Evolutionary conservation across 2,329 filamentous ascomycete species (phyloP).

Genomic region (Fusarium multiceps): DNA sequence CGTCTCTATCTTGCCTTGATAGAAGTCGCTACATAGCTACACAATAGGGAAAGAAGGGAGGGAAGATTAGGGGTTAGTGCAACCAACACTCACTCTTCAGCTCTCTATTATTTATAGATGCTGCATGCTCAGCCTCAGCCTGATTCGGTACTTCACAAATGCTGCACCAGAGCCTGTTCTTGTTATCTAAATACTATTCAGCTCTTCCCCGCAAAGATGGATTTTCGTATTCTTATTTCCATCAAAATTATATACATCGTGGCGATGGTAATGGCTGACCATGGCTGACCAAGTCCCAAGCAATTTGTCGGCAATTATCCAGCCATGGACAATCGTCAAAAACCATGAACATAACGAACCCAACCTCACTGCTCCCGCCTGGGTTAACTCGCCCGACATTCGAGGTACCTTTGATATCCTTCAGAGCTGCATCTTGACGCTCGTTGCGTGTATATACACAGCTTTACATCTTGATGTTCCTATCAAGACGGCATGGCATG

Average conservation of each 20-base stretch:
- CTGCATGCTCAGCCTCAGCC: constrained; percentile 4
- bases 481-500: constrained; percentile 3
- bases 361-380: background rate
- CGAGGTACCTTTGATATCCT: constrained; percentile 42
- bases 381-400: constrained; percentile 3
- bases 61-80: background rate
- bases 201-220: background rate
- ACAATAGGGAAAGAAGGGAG: too few species aligned
- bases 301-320: too few species aligned
- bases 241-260: too few species aligned
- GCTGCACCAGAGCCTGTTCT: background rate
- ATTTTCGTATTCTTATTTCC: background rate
- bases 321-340: background rate
- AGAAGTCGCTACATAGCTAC: too few species aligned
- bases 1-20: background rate
- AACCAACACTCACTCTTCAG: background rate
- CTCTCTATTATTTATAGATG: background rate
- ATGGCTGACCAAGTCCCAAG: background rate
- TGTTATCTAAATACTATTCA: background rate
- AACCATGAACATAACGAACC: accelerated
- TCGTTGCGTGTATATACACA: constrained; percentile 52
- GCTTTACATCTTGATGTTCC: constrained; percentile 55
- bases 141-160: constrained; percentile 1
- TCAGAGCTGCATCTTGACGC: constrained; percentile 50
- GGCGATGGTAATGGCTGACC: background rate